Conservation (phyloP, 1,284 basidiomycete genomes). For the Microbotryum saponariae region DNA sequence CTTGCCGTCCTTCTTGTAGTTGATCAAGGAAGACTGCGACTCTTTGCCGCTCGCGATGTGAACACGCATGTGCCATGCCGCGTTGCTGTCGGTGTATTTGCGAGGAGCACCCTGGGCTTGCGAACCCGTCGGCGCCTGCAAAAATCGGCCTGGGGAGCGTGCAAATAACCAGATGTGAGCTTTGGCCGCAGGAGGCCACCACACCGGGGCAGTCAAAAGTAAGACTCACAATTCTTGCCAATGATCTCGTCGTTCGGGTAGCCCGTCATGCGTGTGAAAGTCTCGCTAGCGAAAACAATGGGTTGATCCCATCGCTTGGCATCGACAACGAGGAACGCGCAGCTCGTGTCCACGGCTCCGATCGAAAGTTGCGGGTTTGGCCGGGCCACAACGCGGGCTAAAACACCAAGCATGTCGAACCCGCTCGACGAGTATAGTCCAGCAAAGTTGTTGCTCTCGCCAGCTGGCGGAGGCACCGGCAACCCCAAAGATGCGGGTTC, state of each 20-base stretch:
- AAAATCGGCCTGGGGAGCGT: constrained; percentile 36
- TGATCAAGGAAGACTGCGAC: constrained; percentile 77
- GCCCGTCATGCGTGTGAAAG: constrained; percentile 72
- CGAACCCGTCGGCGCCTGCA: constrained; percentile 65
- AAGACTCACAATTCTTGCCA: constrained; percentile 64
- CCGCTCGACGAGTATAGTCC: constrained; percentile 74
- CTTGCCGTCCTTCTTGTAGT: constrained; percentile 76
- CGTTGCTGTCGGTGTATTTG: constrained; percentile 58
- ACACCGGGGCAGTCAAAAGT: background rate
- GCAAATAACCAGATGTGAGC: background rate
- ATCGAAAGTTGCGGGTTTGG: constrained; percentile 67
- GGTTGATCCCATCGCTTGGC: constrained; percentile 69
- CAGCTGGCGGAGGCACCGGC: constrained; percentile 24
- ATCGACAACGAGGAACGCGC: constrained; percentile 82
- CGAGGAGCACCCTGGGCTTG: constrained; percentile 56
- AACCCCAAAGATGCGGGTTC: constrained; percentile 29
- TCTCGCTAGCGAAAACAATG: constrained; percentile 78
- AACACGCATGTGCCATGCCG: constrained; percentile 56
- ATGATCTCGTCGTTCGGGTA: constrained; percentile 69
- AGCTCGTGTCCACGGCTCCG: constrained; percentile 85
- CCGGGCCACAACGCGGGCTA: constrained; percentile 66
- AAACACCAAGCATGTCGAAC: constrained; percentile 76
- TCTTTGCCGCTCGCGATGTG: constrained; percentile 66
- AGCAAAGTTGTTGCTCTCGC: constrained; percentile 31
- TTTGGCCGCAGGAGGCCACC: background rate